Percentiles rank a stretch among this genome's conserved stretches.
These are phyloP conservation scores for Lactifluus volemus DNA, from an alignment of 768 basidiomycete genomes.

Conservation along the genomic window DNA sequence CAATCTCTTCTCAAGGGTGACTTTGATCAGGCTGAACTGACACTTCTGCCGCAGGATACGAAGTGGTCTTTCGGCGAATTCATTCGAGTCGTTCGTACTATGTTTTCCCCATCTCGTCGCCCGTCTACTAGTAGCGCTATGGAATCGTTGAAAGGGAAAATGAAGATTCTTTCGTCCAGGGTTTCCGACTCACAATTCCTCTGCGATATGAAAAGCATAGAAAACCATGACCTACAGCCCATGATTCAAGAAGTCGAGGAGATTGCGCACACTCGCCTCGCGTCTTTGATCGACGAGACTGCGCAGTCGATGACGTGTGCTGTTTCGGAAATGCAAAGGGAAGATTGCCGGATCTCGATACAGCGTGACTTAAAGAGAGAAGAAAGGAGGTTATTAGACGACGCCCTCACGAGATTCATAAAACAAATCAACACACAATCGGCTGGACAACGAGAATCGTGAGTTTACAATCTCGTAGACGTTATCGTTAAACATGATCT, in stretches of 20 bases:
- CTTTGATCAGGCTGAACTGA: not conserved
- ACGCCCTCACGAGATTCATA: not conserved
- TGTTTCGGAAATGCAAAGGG: slow-evolving; percentile 7
- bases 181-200: slow-evolving; percentile 12
- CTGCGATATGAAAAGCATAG: not conserved
- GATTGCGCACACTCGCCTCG: not conserved
- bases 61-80: not conserved
- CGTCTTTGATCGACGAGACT: not conserved
- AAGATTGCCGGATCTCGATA: not conserved
- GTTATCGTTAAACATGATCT: not conserved
- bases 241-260: not conserved
- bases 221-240: not conserved
- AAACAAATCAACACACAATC: not conserved
- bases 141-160: not conserved
- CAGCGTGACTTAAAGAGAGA: not conserved
- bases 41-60: not conserved
- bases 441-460: not conserved
- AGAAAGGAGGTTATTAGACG: not conserved
- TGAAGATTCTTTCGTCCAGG: not conserved
- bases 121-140: not conserved
- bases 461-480: not conserved
- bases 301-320: not conserved
- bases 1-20: not conserved
- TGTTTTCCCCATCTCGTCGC: not conserved
- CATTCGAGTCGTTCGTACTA: not conserved